Conservation (phyloP, 331 rosid genomes). For the Rosa hybrid region DNA sequence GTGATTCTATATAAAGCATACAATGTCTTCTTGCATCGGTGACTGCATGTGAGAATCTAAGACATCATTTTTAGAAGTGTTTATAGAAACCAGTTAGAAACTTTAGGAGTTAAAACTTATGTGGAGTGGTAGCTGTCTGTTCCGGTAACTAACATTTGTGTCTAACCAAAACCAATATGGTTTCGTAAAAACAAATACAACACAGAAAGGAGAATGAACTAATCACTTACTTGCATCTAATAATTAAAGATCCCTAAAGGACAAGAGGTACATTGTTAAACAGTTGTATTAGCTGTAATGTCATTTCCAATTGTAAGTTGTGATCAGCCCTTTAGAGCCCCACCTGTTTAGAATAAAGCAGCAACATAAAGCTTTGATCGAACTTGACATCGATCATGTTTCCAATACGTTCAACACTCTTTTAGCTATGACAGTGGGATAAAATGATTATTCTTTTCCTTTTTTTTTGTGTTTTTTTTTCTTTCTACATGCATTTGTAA, state of each 20-base stretch:
- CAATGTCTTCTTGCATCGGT: too few species aligned
- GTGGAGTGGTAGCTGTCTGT: not conserved
- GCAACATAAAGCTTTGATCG: not conserved
- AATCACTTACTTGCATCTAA: not conserved
- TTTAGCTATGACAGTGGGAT: not conserved
- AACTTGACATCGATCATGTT: not conserved
- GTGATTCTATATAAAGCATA: too few species aligned
- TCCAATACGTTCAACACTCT: not conserved
- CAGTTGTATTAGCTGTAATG: not conserved
- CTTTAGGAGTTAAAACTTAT: not conserved
- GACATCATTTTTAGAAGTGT: too few species aligned
- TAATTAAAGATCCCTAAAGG: not conserved
- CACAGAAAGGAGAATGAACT: not conserved
- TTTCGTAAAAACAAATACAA: not conserved
- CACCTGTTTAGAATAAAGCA: not conserved
- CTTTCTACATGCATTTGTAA: not conserved
- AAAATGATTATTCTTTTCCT: not conserved
- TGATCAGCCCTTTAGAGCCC: not conserved
- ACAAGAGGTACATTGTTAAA: not conserved
- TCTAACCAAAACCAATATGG: not conserved
- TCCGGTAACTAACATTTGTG: not conserved
- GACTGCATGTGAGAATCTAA: too few species aligned
- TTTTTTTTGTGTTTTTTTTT: not conserved
- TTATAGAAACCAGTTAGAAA: too few species aligned
- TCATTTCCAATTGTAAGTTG: not conserved